Conservation (phyloP, 1,284 basidiomycete species). For the Heterobasidion parviporum region DNA sequence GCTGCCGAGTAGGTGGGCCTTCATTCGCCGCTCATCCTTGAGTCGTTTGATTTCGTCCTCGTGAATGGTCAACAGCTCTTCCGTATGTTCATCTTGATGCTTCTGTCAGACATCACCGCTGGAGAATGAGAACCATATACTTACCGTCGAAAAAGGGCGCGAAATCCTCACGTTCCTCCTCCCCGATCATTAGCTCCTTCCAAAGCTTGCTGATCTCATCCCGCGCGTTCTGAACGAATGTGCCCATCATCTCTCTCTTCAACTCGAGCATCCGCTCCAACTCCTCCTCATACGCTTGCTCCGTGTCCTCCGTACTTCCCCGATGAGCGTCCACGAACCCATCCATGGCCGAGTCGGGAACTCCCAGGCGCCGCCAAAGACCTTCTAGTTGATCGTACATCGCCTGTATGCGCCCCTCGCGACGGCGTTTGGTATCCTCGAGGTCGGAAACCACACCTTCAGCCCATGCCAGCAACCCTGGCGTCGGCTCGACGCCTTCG, state of each 20-base stretch:
- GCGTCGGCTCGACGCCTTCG: conserved; percentile 60
- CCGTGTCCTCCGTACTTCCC: conserved; percentile 69
- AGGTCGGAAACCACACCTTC: conserved; percentile 47
- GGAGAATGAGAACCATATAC: conserved; percentile 15
- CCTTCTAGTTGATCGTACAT: conserved; percentile 83
- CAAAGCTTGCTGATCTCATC: conserved; percentile 78
- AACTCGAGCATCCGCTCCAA: conserved; percentile 85
- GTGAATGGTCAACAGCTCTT: conserved; percentile 82
- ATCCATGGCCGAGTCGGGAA: conserved; percentile 68
- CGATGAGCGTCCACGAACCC: conserved; percentile 72
- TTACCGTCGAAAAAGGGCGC: conserved; percentile 74
- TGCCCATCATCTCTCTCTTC: conserved; percentile 81
- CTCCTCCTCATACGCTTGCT: conserved; percentile 82
- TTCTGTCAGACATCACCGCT: not conserved
- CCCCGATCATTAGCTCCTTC: conserved; percentile 82
- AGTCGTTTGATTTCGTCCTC: conserved; percentile 82
- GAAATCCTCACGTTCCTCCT: conserved; percentile 78
- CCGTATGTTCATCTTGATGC: conserved; percentile 72
- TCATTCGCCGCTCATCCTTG: conserved; percentile 72
- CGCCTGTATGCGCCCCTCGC: conserved; percentile 73
- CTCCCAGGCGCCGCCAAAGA: conserved; percentile 74
- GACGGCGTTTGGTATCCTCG: conserved; percentile 56
- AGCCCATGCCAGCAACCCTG: conserved; percentile 57
- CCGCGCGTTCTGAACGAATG: conserved; percentile 80
- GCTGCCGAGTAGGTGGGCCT: conserved; percentile 67